A percentile compares a stretch with the other conserved stretches of the same genome.
These are phyloP conservation scores for Aspergillus sp. DNA, from an alignment of 2,329 filamentous ascomycete genomes.

Conservation along the genomic window DNA sequence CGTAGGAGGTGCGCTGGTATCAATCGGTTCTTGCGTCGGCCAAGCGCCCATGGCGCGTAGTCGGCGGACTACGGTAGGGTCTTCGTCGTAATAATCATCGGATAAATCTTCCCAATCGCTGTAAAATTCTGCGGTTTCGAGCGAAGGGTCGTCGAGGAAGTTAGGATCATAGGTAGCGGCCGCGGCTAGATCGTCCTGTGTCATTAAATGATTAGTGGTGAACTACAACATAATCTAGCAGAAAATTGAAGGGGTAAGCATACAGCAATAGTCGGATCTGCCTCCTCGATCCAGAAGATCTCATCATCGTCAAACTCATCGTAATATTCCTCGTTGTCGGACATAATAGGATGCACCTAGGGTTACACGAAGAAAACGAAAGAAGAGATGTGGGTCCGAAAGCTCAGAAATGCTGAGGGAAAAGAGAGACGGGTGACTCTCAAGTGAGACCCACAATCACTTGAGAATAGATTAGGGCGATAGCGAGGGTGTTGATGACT, in stretches of 20 bases:
- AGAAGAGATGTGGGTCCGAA: not conserved
- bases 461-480: not conserved
- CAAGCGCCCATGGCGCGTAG: constrained; percentile 19
- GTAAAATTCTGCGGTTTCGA: constrained; percentile 41
- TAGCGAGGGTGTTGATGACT: not conserved
- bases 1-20: constrained; percentile 1
- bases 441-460: constrained; percentile 1
- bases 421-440: constrained; percentile 1
- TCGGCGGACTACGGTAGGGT: constrained; percentile 33
- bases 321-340: constrained; percentile 40
- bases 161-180: constrained; percentile 42
- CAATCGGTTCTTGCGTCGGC: not conserved
- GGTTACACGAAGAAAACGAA: not conserved
- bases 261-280: constrained; percentile 36
- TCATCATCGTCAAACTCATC: constrained; percentile 40
- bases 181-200: constrained; percentile 45
- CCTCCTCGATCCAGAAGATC: constrained; percentile 36
- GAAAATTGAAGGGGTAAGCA: constrained; percentile 7
- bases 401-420: not conserved
- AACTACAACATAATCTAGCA: not conserved
- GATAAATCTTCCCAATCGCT: constrained; percentile 49
- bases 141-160: constrained; percentile 39
- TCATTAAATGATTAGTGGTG: constrained; percentile 5
- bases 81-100: constrained; percentile 47
- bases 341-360: constrained; percentile 26